Evolutionary conservation across 2,329 filamentous ascomycete genomes (phyloP), one percentile per base, ranked within the genome.

Genomic region (Erysiphe neolycopersici): DNA sequence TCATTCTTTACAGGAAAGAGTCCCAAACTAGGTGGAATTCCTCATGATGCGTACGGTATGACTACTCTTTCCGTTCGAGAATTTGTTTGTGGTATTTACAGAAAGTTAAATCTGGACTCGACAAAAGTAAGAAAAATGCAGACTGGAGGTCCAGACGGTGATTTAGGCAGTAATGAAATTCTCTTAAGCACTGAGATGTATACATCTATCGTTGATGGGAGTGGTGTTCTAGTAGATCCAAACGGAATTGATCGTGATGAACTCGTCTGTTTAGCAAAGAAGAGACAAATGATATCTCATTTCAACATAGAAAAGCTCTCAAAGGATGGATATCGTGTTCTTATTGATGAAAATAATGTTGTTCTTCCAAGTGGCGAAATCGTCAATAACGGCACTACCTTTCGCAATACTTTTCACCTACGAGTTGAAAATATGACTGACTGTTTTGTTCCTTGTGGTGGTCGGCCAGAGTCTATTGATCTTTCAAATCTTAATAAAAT

Each of bases 1-100:
- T 98, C 89, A 0, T 98, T 98, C 72, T 98, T 98, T 69, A 98
- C 89, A 2, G 89, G 89, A 56, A 98, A 98, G 69, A 93, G 83
- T 52, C 89, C 84, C 43, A 89, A 80, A 61, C 71, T 98, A 13
- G 89, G 89, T 49, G 89, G 89, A 57, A 98, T 98, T 52, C 89
- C 89, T 33, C 89, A 98, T 61, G 89, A 98, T 59, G 64, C 68
- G 36, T 98, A 98, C 57, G 89, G 89, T 54, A 98, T 98, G 89
- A 98, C 89, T 0, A 95, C 89, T 0, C 64, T 95, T 45, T 94
- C 85, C 5, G 87, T 98, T 42, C 83, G 89, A 39, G 83, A 98
- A 62, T 98, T 91, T 54, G 81, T 98, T 51, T 74, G 84, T 55
- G 89, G 89, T 40, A 93, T 98, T 61, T 95, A 98, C 67, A 79